A percentile compares a stretch with the other conserved stretches of the same genome.
These are phyloP conservation scores for Pseudocercospora musae DNA, from an alignment of 2,329 filamentous ascomycete species.

Conservation along the genomic window DNA sequence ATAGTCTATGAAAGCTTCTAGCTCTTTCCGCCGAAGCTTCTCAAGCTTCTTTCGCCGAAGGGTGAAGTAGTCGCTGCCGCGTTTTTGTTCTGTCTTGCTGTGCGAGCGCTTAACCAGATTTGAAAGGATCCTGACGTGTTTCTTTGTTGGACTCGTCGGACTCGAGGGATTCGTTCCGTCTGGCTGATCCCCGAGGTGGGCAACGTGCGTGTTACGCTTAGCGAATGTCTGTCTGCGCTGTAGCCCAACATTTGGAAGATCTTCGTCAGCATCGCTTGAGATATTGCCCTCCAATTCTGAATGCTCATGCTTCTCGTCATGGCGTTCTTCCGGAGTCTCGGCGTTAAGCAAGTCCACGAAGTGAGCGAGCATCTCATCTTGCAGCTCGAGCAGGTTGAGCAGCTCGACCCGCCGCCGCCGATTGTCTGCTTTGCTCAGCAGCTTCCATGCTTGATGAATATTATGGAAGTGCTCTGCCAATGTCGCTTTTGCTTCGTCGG, in stretches of 20 bases:
- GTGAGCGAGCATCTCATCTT: conserved; percentile 26
- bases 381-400: conserved; percentile 30
- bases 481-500: conserved; percentile 41
- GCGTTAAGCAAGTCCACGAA: conserved; percentile 27
- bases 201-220: conserved; percentile 14
- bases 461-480: conserved; percentile 31
- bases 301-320: conserved; percentile 15
- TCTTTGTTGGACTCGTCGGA: conserved; percentile 22
- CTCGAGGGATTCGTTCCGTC: conserved; percentile 9
- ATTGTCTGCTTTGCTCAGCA: conserved; percentile 29
- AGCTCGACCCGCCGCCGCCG: conserved; percentile 30
- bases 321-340: conserved; percentile 11
- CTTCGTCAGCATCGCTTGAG: conserved; percentile 36
- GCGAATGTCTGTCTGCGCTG: conserved; percentile 26
- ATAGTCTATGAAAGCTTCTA: conserved; percentile 31
- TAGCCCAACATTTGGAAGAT: conserved; percentile 28
- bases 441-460: conserved; percentile 32
- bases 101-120: conserved; percentile 9
- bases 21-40: conserved; percentile 31
- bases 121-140: conserved; percentile 12
- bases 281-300: conserved; percentile 27
- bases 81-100: conserved; percentile 14
- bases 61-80: conserved; percentile 28
- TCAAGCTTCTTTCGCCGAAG: conserved; percentile 31
- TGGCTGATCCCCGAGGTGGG: conserved; percentile 14